Conservation (phyloP, 2,329 filamentous ascomycete genomes). For the Penicillium corylophilum region DNA sequence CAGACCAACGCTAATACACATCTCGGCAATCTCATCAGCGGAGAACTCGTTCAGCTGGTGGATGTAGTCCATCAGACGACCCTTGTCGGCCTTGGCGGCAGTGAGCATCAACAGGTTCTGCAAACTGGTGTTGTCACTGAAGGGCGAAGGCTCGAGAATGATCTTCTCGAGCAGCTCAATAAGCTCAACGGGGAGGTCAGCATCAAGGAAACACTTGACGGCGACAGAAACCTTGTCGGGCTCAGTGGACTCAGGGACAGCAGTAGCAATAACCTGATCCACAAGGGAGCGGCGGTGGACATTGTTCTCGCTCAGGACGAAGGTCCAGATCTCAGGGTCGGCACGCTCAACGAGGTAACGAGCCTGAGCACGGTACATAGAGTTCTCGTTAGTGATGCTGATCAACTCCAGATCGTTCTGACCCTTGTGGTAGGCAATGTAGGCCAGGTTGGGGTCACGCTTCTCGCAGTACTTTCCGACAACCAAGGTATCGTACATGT, state of each 20-base stretch:
- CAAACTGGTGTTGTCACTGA: conserved; percentile 94
- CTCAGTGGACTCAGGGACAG: conserved; percentile 87
- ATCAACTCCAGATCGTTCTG: conserved; percentile 97
- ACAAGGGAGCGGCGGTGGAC: conserved; percentile 89
- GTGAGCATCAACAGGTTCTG: conserved; percentile 97
- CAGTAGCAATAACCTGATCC: conserved; percentile 93
- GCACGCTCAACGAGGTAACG: conserved; percentile 90
- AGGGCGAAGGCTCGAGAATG: conserved; percentile 96
- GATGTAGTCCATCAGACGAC: conserved; percentile 93
- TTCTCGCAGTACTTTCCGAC: conserved; percentile 99
- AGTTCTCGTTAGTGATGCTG: conserved; percentile 97
- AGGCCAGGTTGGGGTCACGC: conserved; percentile 91
- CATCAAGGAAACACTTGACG: conserved; percentile 86
- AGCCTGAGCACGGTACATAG: conserved; percentile 99
- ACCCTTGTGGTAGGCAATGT: conserved; percentile 92
- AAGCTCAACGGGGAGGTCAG: conserved; percentile 87
- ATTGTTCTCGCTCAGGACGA: conserved; percentile 94
- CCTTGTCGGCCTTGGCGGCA: conserved; percentile 93
- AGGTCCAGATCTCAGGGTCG: conserved; percentile 87
- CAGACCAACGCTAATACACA: conserved; percentile 92
- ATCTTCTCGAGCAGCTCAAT: conserved; percentile 99
- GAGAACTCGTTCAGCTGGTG: conserved; percentile 86
- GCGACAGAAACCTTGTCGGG: conserved; percentile 93
- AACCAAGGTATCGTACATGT: conserved; percentile 86
- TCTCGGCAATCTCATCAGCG: conserved; percentile 84